Evolutionary conservation across 2,329 filamentous ascomycete species (phyloP), one percentile per base, ranked within the genome.

Genomic region (Coleophoma crateriformis): DNA sequence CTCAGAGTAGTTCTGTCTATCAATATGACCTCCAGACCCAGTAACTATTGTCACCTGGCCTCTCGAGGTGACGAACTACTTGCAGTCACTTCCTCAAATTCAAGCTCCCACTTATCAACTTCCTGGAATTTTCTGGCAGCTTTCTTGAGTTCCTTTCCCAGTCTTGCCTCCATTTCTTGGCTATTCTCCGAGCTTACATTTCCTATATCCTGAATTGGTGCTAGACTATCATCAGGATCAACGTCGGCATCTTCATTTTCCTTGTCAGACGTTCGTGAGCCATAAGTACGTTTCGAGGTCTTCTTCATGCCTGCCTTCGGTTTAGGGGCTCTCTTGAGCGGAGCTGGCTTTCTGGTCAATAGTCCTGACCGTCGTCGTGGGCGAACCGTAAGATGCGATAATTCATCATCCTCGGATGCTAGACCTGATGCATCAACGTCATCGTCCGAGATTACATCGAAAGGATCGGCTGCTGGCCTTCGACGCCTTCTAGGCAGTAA

Each of bases 41-140:
- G 8, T 7, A 7, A 22, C 19, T 44, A 27, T 12, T 12, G 41
- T 68, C 57, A 82, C 50, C 78, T 70, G 39, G 72, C 77, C 56
- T 73, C 71, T 35, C 67, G 66, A 1, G 78, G 78, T 17, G 79
- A 81, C 34, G 54, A 59, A 50, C 75, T 77, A 52, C 73, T 74
- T 64, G 78, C 74, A 19, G 74, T 75, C 45, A 82, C 74, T 57
- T 83, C 81, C 68, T 87, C 84, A 65, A 79, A 87, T 46, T 82
- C 80, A 53, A 87, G 67, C 67, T 84, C 74, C 82, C 82, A 87
- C 66, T 76, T 71, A 63, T 87, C 84, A 38, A 87, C 84, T 66
- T 87, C 83, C 63, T 78, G 74, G 59, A 87, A 87, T 66, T 86
- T 86, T 62, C 71, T 75, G 10, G 72, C 72, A 38, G 81, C 79